Base-by-base conservation (phyloP, 257 asterid species). In the Anisodus acutangulus region DNA sequence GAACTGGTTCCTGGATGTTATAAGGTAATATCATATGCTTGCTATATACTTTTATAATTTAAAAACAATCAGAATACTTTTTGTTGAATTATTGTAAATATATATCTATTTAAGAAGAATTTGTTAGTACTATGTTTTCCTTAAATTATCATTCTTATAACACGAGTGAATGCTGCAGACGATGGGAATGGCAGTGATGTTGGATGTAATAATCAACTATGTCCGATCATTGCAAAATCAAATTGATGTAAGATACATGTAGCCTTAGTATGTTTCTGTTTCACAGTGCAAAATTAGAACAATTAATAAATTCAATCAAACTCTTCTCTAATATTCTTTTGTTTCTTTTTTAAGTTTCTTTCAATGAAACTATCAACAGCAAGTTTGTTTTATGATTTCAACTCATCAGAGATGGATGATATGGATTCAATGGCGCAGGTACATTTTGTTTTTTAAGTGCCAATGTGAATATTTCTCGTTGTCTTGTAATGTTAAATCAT, bases 101-200 rank as follows among this genome's bases (percentile, higher is more conserved):
- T 19, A 43, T 71, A 19, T 5, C 1, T 6, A 47, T 19, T 2
- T 13, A 12, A 45, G 31, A 10, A 72, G 6, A 2, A 0, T 71
- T 71, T 4, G 0, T 58, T 15, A 5, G 8, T 58, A 59, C 16
- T 59, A n/a, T 70, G 1, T 9, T 70, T 41, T 9, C 0, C 10
- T 45, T 69, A 71, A 71, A 71, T 45, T 9, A 72, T 11, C 9
- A 22, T 49, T 74, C 59, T 74, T 76, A 13, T 51, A 22, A 70
- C 39, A 74, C 43, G 17, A 4, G 9, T 84, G 71, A 67, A 31
- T 51, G 78, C 79, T 89, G 85, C 93, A 95, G 99, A 93, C 99
- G 2, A 97, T 97, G 99, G 97, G 99, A 71, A 95, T 97, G 99
- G 98, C 99, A 26, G 97, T 93, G 26, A 97, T 95, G 98, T 85